Evolutionary conservation across 805 yeast species (phyloP), one percentile per base, ranked within the genome.

Genomic region (Candida verbasci): DNA sequence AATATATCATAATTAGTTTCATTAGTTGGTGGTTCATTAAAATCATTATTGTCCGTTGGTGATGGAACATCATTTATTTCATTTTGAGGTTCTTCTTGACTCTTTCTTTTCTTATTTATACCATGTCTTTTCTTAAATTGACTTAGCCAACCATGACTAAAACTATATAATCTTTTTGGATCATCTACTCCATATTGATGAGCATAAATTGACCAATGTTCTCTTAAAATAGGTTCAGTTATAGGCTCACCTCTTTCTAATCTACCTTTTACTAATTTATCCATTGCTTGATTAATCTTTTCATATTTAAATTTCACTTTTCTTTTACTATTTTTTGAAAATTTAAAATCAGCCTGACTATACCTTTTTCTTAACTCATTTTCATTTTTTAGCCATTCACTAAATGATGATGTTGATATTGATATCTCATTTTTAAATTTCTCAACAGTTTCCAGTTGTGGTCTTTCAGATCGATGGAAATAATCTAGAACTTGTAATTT

Each of bases 141-240:
- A 9, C 74, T 61, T 29, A 78, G 54, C 83, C 83, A 78, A 7
- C 84, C 84, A 50, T 77, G 82, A 44, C 78, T 71, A 43, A 76
- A 78, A 11, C 70, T 64, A 18, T 64, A 67, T 38, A 72, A 52
- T 37, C 84, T 56, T 49, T 77, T 78, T 3, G 82, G 81, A 46
- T 78, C 80, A 6, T 70, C 74, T 2, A 78, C 80, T 8, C 82
- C 82, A 48, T 53, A 74, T 47, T 68, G 63, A 39, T 70, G 70
- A 2, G 81, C 82, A 47, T 64, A 74, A 21, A 65, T 56, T 10
- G 68, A 59, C 84, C 84, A 78, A 48, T 74, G 70, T 34, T 72
- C 76, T 25, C 82, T 56, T 30, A 78, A 53, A 5, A 75, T 58
- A 1, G 80, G 77, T 46, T 78, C 83, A 15, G 69, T 73, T 16